phyloP scores from a whole-genome alignment of 352 stramenopile species.

The Pythium diclinum region DNA sequence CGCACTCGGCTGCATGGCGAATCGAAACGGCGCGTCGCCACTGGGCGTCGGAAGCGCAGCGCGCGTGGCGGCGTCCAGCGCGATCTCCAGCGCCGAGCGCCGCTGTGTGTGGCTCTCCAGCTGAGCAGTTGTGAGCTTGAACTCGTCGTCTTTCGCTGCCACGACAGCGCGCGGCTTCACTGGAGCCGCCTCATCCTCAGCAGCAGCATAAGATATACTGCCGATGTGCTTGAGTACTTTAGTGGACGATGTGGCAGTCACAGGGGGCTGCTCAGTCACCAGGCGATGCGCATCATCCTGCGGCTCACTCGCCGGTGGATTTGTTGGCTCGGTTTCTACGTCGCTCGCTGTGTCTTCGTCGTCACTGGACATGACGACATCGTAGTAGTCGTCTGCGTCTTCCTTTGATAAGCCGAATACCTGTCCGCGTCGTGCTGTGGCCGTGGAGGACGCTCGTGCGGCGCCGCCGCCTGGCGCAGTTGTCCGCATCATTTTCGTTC shows the following conservation, averaged over 20 bases:
- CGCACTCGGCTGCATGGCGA: conserved; percentile 5
- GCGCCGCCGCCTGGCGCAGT: background rate
- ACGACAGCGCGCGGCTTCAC: background rate
- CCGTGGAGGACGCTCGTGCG: background rate
- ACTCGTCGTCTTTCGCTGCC: conserved; percentile 26
- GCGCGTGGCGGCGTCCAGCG: conserved; percentile 34
- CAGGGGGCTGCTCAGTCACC: background rate
- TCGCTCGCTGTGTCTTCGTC: conserved; percentile 37
- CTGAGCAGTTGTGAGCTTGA: conserved; percentile 37
- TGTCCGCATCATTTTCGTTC: background rate
- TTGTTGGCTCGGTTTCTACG: conserved; percentile 26
- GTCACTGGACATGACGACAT: conserved; percentile 53
- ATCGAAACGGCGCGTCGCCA: conserved; percentile 48
- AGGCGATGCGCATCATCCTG: conserved; percentile 17
- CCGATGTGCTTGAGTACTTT: conserved; percentile 21
- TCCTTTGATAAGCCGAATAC: conserved; percentile 18
- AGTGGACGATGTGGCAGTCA: background rate
- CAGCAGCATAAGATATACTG: conserved; percentile 17
- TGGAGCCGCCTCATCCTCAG: background rate
- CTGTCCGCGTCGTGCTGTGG: conserved; percentile 8
- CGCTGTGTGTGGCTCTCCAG: conserved; percentile 37
- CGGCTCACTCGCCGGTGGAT: background rate
- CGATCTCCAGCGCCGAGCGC: conserved; percentile 42
- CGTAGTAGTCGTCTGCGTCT: conserved; percentile 60
- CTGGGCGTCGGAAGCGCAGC: background rate